A percentile compares a stretch with the other conserved stretches of the same genome.
phyloP scores from a whole-genome alignment of 805 yeast species.

The Pichia ethanolica region DNA sequence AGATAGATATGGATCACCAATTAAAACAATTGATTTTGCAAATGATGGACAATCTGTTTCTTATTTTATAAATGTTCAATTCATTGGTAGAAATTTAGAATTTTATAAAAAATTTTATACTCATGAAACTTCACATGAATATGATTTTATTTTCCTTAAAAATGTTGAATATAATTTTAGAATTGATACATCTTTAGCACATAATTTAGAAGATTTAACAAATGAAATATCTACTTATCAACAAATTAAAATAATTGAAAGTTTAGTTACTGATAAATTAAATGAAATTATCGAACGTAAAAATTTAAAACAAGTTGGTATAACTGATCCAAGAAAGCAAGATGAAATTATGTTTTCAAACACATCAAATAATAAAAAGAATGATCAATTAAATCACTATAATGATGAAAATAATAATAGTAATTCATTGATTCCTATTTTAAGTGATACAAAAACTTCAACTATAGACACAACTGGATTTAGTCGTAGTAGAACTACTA shows the following conservation, averaged over 20 bases:
- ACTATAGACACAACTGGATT: neutral
- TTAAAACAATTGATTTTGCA: slow-evolving; percentile 40
- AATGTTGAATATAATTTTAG: slow-evolving; percentile 18
- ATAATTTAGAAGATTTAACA: neutral
- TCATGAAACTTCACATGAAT: slow-evolving; percentile 14
- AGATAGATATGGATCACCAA: slow-evolving; percentile 42
- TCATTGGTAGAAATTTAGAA: slow-evolving; percentile 39
- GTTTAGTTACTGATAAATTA: slow-evolving; percentile 9
- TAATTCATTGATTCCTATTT: neutral
- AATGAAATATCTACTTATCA: slow-evolving; percentile 6
- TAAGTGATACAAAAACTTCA: slow-evolving; percentile 3
- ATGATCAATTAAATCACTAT: neutral
- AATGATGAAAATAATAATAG: neutral
- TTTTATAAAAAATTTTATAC: slow-evolving; percentile 18
- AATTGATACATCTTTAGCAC: slow-evolving; percentile 10
- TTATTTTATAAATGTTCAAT: slow-evolving; percentile 47
- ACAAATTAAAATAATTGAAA: slow-evolving; percentile 12
- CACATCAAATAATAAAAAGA: slow-evolving; percentile 1
- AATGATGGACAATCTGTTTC: slow-evolving; percentile 36
- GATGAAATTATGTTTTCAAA: slow-evolving; percentile 12
- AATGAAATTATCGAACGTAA: slow-evolving; percentile 10
- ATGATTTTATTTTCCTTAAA: slow-evolving; percentile 19
- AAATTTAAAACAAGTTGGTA: slow-evolving; percentile 6
- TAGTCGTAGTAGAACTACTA: neutral
- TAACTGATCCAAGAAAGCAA: slow-evolving; percentile 6